Evolutionary conservation across 805 yeast species (phyloP).

Genomic region (Yamadazyma insecticola): DNA sequence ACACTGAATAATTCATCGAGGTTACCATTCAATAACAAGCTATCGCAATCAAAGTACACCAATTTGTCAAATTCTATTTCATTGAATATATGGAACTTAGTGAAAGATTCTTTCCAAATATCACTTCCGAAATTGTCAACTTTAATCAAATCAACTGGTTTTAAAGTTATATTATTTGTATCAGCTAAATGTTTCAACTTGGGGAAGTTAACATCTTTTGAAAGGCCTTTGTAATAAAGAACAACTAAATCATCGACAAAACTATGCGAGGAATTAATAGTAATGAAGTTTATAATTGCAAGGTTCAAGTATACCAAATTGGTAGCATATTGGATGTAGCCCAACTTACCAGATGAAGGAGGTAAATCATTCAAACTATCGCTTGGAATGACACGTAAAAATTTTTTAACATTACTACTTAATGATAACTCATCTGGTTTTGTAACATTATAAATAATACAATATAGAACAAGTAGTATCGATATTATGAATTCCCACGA

Average conservation of each 20-base stretch:
- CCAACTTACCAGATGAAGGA: constrained; percentile 23
- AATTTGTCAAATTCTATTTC: constrained; percentile 47
- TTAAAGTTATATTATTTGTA: constrained; percentile 20
- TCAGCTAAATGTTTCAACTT: constrained; percentile 10
- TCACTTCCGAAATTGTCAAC: constrained; percentile 4
- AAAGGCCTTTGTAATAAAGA: constrained; percentile 25
- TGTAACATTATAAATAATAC: constrained; percentile 14
- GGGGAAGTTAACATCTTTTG: constrained; percentile 10
- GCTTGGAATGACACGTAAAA: constrained; percentile 20
- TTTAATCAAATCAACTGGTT: constrained; percentile 16
- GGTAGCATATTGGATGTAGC: constrained; percentile 62
- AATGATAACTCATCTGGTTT: constrained; percentile 9
- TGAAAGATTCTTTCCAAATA: constrained; percentile 49
- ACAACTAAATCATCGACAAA: constrained; percentile 41
- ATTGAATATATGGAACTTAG: constrained; percentile 51
- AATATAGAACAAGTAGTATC: constrained; percentile 16
- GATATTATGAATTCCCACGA: constrained; percentile 23
- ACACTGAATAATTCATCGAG: constrained; percentile 28
- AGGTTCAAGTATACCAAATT: constrained; percentile 46
- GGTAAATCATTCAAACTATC: constrained; percentile 16
- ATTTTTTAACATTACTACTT: constrained; percentile 11
- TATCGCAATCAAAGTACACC: constrained; percentile 57
- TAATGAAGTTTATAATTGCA: constrained; percentile 41
- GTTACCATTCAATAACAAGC: constrained; percentile 28
- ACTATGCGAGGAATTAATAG: constrained; percentile 31